Percentiles rank a stretch among this genome's conserved stretches.
Evolutionary conservation across 192 early-diverging fungal species (phyloP).

Genomic region (Entomortierella chlamydospora): DNA sequence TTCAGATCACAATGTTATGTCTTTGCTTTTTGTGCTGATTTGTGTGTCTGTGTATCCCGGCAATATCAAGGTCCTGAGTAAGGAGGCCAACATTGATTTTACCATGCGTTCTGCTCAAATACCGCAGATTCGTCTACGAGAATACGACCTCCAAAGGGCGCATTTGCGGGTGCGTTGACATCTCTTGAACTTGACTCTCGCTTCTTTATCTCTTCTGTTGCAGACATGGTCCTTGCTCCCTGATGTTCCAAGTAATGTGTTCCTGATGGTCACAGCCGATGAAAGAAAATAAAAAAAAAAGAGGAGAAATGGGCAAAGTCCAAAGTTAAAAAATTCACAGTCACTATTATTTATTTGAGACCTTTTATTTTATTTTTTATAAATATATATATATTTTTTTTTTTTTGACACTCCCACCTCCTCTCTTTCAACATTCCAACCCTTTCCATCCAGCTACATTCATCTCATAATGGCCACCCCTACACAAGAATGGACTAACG

Average conservation of each 20-base stretch:
- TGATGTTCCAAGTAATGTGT: background rate
- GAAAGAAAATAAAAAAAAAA: too few relatives aligned
- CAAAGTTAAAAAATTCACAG: background rate
- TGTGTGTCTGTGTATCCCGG: too few relatives aligned
- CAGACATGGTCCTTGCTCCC: conserved; percentile 1
- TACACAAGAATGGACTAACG: conserved; percentile 69
- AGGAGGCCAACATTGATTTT: background rate
- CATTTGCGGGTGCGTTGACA: conserved; percentile 25
- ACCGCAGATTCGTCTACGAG: conserved; percentile 43
- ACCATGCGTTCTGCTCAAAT: conserved; percentile 54
- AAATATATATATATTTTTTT: conserved; percentile 12
- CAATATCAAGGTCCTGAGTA: background rate
- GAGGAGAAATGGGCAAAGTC: background rate
- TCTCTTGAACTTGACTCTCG: conserved; percentile 44
- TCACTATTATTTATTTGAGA: conserved; percentile 17
- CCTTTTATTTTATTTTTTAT: conserved; percentile 1
- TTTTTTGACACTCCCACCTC: background rate
- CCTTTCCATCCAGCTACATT: background rate
- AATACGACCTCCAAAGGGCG: conserved; percentile 41
- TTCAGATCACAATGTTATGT: background rate
- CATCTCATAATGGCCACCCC: conserved; percentile 39
- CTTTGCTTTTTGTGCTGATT: background rate
- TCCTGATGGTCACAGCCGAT: background rate
- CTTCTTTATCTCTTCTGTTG: conserved; percentile 24
- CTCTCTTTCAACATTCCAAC: background rate